Conservation (phyloP, 441 rosid genomes). For the Arabidopsis hybrid region DNA sequence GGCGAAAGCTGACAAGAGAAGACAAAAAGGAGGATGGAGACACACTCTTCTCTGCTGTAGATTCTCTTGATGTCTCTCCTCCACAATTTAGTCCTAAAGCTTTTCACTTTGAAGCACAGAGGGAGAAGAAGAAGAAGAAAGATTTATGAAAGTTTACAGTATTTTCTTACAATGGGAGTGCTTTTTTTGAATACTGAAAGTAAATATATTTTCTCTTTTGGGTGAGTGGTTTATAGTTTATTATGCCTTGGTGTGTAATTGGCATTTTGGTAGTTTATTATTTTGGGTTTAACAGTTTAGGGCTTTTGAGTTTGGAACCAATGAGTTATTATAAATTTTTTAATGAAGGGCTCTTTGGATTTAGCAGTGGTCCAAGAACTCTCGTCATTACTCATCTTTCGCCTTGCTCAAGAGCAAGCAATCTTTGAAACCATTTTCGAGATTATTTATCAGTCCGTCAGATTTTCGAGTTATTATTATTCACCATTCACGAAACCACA, state of each 20-base stretch:
- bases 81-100: slow-evolving; percentile 8
- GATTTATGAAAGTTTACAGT: neutral
- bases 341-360: neutral
- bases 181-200: neutral
- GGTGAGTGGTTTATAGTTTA: slow-evolving; percentile 26
- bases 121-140: slow-evolving; percentile 5
- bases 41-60: slow-evolving; percentile 79
- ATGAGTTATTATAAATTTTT: slow-evolving; percentile 31
- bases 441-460: too few relatives aligned
- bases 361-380: too few relatives aligned
- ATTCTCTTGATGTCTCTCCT: slow-evolving; percentile 57
- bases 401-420: too few relatives aligned
- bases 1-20: slow-evolving; percentile 78
- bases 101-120: slow-evolving; percentile 37
- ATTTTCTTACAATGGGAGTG: neutral
- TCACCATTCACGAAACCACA: too few relatives aligned
- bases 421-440: too few relatives aligned
- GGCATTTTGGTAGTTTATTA: slow-evolving; percentile 41
- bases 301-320: slow-evolving; percentile 29
- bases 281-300: slow-evolving; percentile 17
- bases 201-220: slow-evolving; percentile 28
- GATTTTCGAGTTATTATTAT: too few relatives aligned
- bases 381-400: too few relatives aligned
- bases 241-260: slow-evolving; percentile 32
- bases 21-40: slow-evolving; percentile 69